Conservation (phyloP, 192 early-diverging fungal species). For the Spinellus fusiger region DNA sequence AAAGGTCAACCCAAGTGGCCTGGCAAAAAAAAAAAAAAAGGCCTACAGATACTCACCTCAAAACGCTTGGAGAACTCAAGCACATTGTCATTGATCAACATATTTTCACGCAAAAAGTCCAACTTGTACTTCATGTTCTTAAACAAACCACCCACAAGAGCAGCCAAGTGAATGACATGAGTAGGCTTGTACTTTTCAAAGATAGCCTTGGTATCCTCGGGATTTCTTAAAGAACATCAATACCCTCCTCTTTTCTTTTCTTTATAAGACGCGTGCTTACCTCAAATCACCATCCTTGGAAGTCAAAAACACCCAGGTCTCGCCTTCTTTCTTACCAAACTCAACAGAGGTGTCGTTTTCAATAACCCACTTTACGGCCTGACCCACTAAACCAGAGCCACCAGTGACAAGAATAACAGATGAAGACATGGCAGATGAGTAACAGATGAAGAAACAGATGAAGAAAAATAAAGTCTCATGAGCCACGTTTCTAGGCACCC, state of each 20-base stretch:
- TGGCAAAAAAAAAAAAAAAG: background rate
- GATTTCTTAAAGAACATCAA: too few species aligned
- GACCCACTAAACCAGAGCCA: constrained; percentile 71
- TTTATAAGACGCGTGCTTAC: constrained; percentile 41
- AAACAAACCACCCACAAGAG: constrained; percentile 70
- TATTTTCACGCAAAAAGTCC: constrained; percentile 72
- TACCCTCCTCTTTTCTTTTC: background rate
- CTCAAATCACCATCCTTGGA: constrained; percentile 76
- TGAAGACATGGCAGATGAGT: constrained; percentile 7
- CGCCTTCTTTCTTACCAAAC: constrained; percentile 53
- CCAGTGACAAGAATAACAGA: constrained; percentile 72
- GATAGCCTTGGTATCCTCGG: constrained; percentile 54
- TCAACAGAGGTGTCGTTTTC: constrained; percentile 46
- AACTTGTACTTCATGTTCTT: constrained; percentile 77
- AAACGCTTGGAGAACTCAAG: constrained; percentile 51
- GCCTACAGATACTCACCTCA: constrained; percentile 37
- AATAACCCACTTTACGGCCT: constrained; percentile 64
- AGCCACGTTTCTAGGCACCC: too few species aligned
- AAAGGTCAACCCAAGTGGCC: background rate
- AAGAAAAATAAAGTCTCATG: constrained; percentile 5
- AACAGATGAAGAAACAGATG: constrained; percentile 3
- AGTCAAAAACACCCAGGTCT: constrained; percentile 68
- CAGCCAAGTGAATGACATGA: constrained; percentile 75
- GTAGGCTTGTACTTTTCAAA: constrained; percentile 76
- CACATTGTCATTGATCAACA: constrained; percentile 77